Conservation (phyloP, 2,329 filamentous ascomycete species). For the Pseudonectria foliicola region DNA sequence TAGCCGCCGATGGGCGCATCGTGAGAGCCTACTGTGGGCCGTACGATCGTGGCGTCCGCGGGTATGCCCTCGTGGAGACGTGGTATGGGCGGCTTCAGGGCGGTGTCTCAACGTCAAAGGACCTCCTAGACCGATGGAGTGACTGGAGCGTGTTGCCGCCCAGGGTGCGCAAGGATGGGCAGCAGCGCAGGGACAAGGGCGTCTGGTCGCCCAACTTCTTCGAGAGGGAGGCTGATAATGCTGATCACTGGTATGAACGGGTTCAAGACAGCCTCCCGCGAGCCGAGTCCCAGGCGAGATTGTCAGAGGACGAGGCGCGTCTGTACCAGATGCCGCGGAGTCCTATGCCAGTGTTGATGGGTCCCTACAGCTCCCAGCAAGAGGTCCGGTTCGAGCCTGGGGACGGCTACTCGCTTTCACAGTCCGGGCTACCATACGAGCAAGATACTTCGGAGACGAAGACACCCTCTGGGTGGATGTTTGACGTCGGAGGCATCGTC, state of each 20-base stretch:
- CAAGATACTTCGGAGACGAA: constrained; percentile 17
- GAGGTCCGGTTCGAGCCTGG: constrained; percentile 24
- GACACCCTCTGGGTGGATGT: constrained; percentile 40
- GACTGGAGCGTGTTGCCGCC: constrained; percentile 34
- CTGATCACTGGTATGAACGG: constrained; percentile 22
- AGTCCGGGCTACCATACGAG: constrained; percentile 24
- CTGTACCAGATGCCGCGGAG: constrained; percentile 22
- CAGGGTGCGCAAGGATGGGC: constrained; percentile 20
- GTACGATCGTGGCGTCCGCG: constrained; percentile 27
- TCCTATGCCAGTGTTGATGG: constrained; percentile 28
- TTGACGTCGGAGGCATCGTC: constrained; percentile 48
- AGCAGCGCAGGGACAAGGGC: constrained; percentile 25
- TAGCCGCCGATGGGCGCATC: constrained; percentile 25
- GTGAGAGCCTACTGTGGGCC: constrained; percentile 29
- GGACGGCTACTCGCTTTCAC: constrained; percentile 18
- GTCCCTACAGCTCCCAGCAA: constrained; percentile 23
- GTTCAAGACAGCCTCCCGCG: constrained; percentile 12
- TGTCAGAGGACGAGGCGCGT: constrained; percentile 21
- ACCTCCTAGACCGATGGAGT: constrained; percentile 35
- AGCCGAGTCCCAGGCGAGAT: constrained; percentile 6
- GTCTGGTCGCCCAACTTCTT: constrained; percentile 34
- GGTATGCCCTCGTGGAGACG: constrained; percentile 27
- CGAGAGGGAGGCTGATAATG: constrained; percentile 27
- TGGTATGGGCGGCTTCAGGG: constrained; percentile 36
- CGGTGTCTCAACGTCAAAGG: constrained; percentile 28